Base-by-base conservation (phyloP, 1,284 basidiomycete species). In the Ustilago esculenta region DNA sequence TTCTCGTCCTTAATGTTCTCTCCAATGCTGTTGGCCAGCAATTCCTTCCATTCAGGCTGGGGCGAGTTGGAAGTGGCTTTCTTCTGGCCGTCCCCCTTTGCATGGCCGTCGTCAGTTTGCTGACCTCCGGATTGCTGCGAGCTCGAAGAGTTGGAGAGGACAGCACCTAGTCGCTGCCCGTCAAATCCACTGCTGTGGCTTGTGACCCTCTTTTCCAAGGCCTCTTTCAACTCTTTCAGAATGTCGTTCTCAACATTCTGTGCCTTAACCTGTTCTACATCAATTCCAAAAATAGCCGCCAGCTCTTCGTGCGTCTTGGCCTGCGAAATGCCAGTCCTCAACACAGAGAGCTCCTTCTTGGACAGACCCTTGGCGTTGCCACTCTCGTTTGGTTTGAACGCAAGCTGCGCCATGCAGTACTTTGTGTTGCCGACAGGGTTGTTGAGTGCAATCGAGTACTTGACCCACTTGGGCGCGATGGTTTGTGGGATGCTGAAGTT, bases 401-500 rank as follows among this genome's bases (percentile, higher is more conserved):
- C 76, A 44, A 84, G 71, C 44, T 81, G 77, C 47, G 77, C 86
- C 25, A 93, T 84, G 76, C 94, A 92, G 84, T 94, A 97, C 81
- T 97, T 98, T n/a, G 92, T 94, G 67, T 91, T 88, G 10, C 88
- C 85, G 86, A 89, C 93, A 65, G 90, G 86, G 75, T 94, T 92
- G 65, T 88, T 86, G 20, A 77, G 56, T 14, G 52, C 53, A 5
- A 73, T 36, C 20, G 75, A 70, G 33, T 78, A 76, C 17, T 49
- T 67, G 33, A 79, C 45, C 74, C 71, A 77, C 39, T 75, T 67
- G 11, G 79, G 79, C 23, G 73, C 78, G 39, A 81, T 56, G 27
- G 57, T 63, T n/a, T 68, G 63, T 1, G 73, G 72, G 11, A 69
- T 56, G 47, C 76, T 80, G 25, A 56, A 27, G 14, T 54, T 49